Base-by-base conservation (phyloP, 2,329 filamentous ascomycete species). In the Apiospora phragmitis region DNA sequence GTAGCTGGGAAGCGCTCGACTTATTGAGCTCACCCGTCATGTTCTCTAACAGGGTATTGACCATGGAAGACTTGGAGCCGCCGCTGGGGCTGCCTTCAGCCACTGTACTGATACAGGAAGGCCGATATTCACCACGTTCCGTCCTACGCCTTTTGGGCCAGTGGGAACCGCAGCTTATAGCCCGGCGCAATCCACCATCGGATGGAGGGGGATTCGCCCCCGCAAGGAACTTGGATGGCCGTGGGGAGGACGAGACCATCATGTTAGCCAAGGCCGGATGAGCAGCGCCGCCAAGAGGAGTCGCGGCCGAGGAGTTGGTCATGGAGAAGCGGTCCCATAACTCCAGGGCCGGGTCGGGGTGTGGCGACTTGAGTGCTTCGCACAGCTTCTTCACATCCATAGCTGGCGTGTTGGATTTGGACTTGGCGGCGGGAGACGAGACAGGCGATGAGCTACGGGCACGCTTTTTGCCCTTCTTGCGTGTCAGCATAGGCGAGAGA, bases 301-400 rank as follows among this genome's bases (percentile, higher is more conserved):
- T 80, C 68, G 81, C 74, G 72, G 85, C 80, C 18, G 83, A 78
- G 69, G 81, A 80, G 72, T 86, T 83, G 26, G 65, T 43, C 69
- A 89, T 81, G 47, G 92, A 88, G 77, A 93, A 94, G 68, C 92
- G 90, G 75, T 92, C 93, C 93, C 93, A 95, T 1, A 95, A 81
- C 73, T 95, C 92, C 42, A 91, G 81, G 2, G 92, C 92, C 47
- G 93, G 91, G 76, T 95, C 92, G 42, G 90, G 87, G 73, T 92
- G 89, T 16, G 91, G 91, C 1, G 91, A 92, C 74, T 88, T 90
- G 59, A 93, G 80, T 0, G 88, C 84, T 69, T 87, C 84, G 49
- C 88, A 86, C 55, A 91, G 81, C 73, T 86, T 85, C 76, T 89
- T 87, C 49, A 91, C 81, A 75, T 92, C 89, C 72, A 91, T 82